A percentile compares a stretch with the other conserved stretches of the same genome.
Evolutionary conservation across 306 rosid genomes (phyloP).

Genomic region (Clitoria ternatea): DNA sequence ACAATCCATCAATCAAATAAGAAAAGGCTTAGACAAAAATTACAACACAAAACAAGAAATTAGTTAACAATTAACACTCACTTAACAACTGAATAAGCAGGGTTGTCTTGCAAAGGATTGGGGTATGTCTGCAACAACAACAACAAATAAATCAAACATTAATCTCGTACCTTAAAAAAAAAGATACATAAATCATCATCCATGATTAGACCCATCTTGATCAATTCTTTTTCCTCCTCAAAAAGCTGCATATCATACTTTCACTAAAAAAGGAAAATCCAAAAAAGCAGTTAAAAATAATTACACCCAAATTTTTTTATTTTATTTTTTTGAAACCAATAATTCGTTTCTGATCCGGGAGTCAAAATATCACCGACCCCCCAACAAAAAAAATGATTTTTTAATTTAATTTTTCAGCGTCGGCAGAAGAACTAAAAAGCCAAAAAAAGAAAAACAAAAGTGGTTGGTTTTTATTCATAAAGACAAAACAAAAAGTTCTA

Average conservation of each 20-base stretch:
- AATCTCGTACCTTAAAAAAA: not conserved
- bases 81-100: conserved; percentile 95
- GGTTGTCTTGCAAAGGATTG: conserved; percentile 89
- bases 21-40: not conserved
- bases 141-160: not conserved
- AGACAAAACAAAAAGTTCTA: not conserved
- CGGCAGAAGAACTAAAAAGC: not conserved
- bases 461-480: not conserved
- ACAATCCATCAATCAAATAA: not conserved
- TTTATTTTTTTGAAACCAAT: too few species aligned
- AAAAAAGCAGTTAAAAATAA: not conserved
- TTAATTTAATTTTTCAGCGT: not conserved
- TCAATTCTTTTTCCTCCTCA: not conserved
- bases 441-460: not conserved
- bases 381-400: not conserved
- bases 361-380: not conserved
- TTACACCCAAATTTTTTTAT: not conserved
- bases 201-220: too few species aligned
- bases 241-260: not conserved
- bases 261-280: not conserved
- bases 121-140: conserved; percentile 54
- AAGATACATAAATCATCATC: not conserved
- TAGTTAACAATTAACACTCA: conserved; percentile 37
- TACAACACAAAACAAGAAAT: not conserved
- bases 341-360: not conserved